Conservation (phyloP, 2,329 filamentous ascomycete genomes). For the Aaosphaeria arxii region DNA sequence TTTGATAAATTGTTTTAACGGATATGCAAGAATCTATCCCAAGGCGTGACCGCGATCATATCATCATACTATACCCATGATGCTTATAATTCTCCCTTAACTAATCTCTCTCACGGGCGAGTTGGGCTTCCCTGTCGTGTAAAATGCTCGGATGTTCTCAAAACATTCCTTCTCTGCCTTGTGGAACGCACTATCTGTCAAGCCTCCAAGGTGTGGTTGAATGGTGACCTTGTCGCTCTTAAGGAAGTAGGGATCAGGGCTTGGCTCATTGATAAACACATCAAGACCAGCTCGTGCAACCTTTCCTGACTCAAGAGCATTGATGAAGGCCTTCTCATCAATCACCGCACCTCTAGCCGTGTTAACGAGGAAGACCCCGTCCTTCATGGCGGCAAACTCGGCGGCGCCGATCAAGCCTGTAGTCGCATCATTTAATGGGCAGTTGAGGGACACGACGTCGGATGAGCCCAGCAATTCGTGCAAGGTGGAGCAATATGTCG, state of each 20-base stretch:
- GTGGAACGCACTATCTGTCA: constrained; percentile 45
- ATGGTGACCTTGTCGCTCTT: constrained; percentile 40
- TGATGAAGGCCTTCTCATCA: constrained; percentile 48
- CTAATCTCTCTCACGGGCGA: constrained; percentile 33
- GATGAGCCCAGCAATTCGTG: constrained; percentile 40
- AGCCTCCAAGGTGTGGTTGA: constrained; percentile 46
- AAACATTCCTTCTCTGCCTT: constrained; percentile 46
- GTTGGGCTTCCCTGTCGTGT: constrained; percentile 37
- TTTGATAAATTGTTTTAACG: too few species aligned
- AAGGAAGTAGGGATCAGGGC: constrained; percentile 41
- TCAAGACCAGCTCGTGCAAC: constrained; percentile 49
- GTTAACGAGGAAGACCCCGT: constrained; percentile 49
- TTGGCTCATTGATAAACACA: constrained; percentile 47
- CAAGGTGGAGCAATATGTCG: constrained; percentile 36
- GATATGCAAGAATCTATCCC: too few species aligned
- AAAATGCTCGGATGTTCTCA: constrained; percentile 45
- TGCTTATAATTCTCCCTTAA: background rate
- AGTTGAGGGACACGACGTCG: constrained; percentile 49
- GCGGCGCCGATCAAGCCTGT: constrained; percentile 37
- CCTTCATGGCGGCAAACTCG: constrained; percentile 49
- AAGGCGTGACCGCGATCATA: too few species aligned
- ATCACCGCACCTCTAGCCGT: constrained; percentile 51
- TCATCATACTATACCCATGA: too few species aligned
- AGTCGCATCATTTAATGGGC: constrained; percentile 44
- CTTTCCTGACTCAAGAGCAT: constrained; percentile 47